phyloP scores from a whole-genome alignment of 2,329 filamentous ascomycete genomes.

The Colletotrichum euphorbiae region DNA sequence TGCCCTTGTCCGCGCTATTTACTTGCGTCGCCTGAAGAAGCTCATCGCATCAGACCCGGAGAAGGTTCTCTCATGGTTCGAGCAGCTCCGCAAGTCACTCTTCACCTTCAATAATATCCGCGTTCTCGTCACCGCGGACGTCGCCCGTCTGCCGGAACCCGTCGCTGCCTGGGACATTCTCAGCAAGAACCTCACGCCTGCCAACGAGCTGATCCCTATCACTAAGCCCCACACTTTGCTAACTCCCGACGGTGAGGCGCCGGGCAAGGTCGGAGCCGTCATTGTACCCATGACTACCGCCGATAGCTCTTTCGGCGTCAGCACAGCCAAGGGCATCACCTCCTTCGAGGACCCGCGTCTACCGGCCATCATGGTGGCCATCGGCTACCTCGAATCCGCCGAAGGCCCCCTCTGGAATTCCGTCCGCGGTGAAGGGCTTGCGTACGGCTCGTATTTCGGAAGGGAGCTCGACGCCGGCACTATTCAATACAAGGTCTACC shows the following conservation, averaged over 20 bases:
- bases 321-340: slow-evolving; percentile 78
- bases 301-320: slow-evolving; percentile 89
- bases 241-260: slow-evolving; percentile 77
- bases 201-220: slow-evolving; percentile 71
- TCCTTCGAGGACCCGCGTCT: slow-evolving; percentile 82
- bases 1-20: slow-evolving; percentile 87
- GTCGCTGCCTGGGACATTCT: slow-evolving; percentile 83
- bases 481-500: slow-evolving; percentile 87
- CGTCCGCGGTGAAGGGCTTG: slow-evolving; percentile 91
- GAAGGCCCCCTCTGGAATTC: slow-evolving; percentile 96
- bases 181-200: slow-evolving; percentile 58
- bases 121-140: slow-evolving; percentile 83
- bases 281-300: slow-evolving; percentile 92
- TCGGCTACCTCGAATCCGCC: slow-evolving; percentile 90
- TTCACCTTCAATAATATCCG: slow-evolving; percentile 90
- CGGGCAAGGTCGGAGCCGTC: slow-evolving; percentile 79
- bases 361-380: slow-evolving; percentile 87
- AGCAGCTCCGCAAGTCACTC: slow-evolving; percentile 78
- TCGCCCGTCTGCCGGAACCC: slow-evolving; percentile 78
- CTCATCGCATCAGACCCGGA: slow-evolving; percentile 82
- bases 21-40: slow-evolving; percentile 86
- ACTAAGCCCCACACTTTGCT: slow-evolving; percentile 77
- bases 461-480: slow-evolving; percentile 83
- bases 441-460: slow-evolving; percentile 86
- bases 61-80: slow-evolving; percentile 80